These are phyloP conservation scores for Penicillium nordicum DNA, from an alignment of 2,329 filamentous ascomycete genomes.

Conservation along the genomic window DNA sequence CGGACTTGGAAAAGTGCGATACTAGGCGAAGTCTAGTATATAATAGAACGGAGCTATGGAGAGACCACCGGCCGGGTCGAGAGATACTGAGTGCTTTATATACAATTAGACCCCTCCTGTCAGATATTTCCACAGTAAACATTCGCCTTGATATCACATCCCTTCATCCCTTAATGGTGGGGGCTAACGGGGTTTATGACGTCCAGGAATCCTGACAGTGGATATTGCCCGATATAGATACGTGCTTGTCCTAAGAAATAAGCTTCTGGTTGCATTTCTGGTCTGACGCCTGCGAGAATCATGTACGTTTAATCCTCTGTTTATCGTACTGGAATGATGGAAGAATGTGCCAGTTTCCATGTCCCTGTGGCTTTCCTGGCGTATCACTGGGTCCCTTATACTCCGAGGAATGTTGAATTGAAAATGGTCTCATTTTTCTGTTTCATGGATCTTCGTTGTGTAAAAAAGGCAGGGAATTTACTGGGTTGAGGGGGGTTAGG, in stretches of 20 bases:
- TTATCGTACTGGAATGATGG: conserved; percentile 18
- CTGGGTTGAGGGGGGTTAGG: neutral
- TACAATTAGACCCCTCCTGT: neutral
- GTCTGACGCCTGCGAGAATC: neutral
- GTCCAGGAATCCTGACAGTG: conserved; percentile 15
- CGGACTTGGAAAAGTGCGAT: neutral
- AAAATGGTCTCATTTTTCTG: neutral
- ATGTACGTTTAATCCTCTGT: neutral
- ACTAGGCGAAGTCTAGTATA: neutral
- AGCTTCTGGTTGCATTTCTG: conserved; percentile 16
- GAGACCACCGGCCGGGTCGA: too few relatives aligned
- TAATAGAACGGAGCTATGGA: neutral
- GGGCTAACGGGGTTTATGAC: conserved; percentile 9
- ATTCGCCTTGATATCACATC: conserved; percentile 11
- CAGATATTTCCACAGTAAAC: conserved; percentile 6
- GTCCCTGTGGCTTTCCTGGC: conserved; percentile 3
- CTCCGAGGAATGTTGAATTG: conserved; percentile 17
- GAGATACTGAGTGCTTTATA: conserved; percentile 7
- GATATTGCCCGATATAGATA: conserved; percentile 1
- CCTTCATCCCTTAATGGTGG: conserved; percentile 15
- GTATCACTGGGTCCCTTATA: conserved; percentile 18
- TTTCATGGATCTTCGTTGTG: neutral
- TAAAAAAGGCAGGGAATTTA: too few relatives aligned
- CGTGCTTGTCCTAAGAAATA: conserved; percentile 1
- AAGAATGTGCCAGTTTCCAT: conserved; percentile 21